Percentiles rank a stretch among this genome's conserved stretches.
Conservation (phyloP, 2,329 filamentous ascomycete genomes). For the Talaromyces funiculosus region DNA sequence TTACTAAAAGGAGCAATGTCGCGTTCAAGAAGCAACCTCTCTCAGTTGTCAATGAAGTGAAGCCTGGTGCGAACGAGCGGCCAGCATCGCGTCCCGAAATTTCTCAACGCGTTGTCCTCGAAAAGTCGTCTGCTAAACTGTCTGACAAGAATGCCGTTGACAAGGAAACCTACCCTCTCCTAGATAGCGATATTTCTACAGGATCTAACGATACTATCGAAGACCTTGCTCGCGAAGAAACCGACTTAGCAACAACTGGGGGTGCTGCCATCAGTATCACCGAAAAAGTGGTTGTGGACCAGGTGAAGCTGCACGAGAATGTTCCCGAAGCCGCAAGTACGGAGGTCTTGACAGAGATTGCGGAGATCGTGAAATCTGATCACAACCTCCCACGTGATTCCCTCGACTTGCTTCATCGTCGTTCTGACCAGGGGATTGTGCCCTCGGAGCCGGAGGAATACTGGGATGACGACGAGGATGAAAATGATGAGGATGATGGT, state of each 20-base stretch:
- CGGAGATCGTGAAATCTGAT: conserved; percentile 13
- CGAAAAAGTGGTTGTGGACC: conserved; percentile 1
- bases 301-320: conserved; percentile 10
- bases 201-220: neutral
- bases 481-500: conserved; percentile 64
- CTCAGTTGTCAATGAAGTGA: conserved; percentile 30
- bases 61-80: conserved; percentile 28
- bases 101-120: neutral
- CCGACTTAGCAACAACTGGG: neutral
- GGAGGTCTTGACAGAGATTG: conserved; percentile 14
- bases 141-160: neutral
- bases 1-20: conserved; percentile 49
- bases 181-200: neutral
- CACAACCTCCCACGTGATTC: conserved; percentile 16
- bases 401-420: conserved; percentile 16
- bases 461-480: conserved; percentile 72
- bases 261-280: neutral
- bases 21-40: conserved; percentile 49
- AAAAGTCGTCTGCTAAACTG: neutral
- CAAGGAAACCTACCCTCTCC: neutral
- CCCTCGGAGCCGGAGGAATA: conserved; percentile 61
- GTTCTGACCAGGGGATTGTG: conserved; percentile 21
- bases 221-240: neutral
- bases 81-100: conserved; percentile 11
- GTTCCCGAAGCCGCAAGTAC: conserved; percentile 4